Base-by-base conservation (phyloP, 306 rosid species). In the Hylodesmum podocarpum region DNA sequence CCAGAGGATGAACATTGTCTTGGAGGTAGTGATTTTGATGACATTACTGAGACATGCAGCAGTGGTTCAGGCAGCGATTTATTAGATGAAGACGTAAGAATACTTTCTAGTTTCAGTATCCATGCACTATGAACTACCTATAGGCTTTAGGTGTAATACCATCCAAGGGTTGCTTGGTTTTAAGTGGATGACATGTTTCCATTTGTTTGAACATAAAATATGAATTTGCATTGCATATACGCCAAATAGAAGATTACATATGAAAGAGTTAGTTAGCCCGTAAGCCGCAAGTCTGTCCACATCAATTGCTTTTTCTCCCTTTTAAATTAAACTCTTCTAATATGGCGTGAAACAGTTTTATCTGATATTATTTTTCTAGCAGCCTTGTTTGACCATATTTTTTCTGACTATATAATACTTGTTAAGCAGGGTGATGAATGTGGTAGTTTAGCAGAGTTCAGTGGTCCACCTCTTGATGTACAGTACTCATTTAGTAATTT, bases 401-500 rank as follows among this genome's bases (percentile, higher is more conserved):
- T 77, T 44, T 75, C 73, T 89, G 55, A 79, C 25, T n/a, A 61
- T 6, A 58, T 61, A 15, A 15, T 80, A 64, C 34, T 37, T 86
- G 74, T 64, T 51, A 70, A 75, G 31, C 90, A 95, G 99, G 99
- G 87, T 24, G 99, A 95, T 76, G 97, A 92, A 74, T 95, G 96
- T 67, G 88, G 89, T 50, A 95, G 91, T 81, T 89, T 95, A 84
- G 80, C 90, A 12, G 90, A 88, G 15, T 95, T 95, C 71, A 10
- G 70, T 50, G 75, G 69, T 75, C 85, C 93, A 21, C 33, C 82
- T 76, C 93, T 85, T 70, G 83, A 84, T 28, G 86, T 80, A 65
- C 88, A 90, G 58, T 95, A 87, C 86, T 92, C 99, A 28, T 95
- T 95, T 57, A 95, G 99, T 81, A 95, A 95, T 84, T 95, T 95